These are phyloP conservation scores for Eucommia ulmoides DNA, from an alignment of 257 asterid genomes.

Conservation along the genomic window DNA sequence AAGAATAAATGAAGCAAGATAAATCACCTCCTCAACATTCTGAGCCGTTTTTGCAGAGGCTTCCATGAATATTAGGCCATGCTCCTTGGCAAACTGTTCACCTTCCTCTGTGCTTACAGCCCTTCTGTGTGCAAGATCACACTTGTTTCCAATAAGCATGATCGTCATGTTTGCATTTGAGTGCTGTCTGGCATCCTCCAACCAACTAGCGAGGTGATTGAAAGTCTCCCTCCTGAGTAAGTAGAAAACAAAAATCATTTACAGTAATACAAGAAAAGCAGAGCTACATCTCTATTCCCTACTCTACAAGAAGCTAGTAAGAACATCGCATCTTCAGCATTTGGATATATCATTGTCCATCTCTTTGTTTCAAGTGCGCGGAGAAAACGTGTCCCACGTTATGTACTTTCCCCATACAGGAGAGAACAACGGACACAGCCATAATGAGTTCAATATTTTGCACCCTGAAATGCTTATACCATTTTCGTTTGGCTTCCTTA, in stretches of 20 bases:
- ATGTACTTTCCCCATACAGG: too few relatives aligned
- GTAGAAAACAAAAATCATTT: not conserved
- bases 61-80: constrained; percentile 80
- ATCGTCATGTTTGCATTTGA: constrained; percentile 62
- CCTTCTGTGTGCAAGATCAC: constrained; percentile 70
- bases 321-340: not conserved
- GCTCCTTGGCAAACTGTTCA: constrained; percentile 60
- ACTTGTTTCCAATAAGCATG: constrained; percentile 74
- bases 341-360: not conserved
- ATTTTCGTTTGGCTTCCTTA: too few relatives aligned
- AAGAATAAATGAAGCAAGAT: not conserved
- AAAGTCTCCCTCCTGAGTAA: constrained; percentile 68
- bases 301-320: not conserved
- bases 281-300: not conserved
- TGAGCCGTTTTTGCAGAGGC: constrained; percentile 83
- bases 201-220: constrained; percentile 70
- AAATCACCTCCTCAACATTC: constrained; percentile 72
- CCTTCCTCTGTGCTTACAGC: constrained; percentile 88
- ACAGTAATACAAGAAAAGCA: not conserved
- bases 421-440: too few relatives aligned
- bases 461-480: too few relatives aligned
- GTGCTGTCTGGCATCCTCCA: constrained; percentile 77
- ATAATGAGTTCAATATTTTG: too few relatives aligned
- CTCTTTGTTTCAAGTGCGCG: too few relatives aligned
- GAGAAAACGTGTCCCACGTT: too few relatives aligned